A percentile compares a stretch with the other conserved stretches of the same genome.
Conservation (phyloP, 108 stramenopile species). For the Schizochytrium sp. region DNA sequence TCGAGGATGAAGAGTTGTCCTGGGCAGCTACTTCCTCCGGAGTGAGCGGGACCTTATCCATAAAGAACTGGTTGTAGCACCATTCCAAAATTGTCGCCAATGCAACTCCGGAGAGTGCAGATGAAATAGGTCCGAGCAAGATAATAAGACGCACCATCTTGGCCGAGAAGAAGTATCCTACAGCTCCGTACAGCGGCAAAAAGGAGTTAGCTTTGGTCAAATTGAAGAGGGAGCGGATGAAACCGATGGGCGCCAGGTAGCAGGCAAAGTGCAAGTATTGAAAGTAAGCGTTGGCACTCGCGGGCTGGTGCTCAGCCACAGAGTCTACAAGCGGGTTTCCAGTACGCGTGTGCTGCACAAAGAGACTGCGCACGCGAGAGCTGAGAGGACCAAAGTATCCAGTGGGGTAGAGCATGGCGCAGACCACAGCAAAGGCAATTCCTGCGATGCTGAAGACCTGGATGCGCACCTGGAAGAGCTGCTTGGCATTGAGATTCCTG, state of each 20-base stretch:
- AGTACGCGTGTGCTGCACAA: conserved; percentile 90
- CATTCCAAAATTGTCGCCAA: conserved; percentile 84
- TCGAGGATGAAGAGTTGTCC: neutral
- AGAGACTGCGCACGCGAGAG: conserved; percentile 85
- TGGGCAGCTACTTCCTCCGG: neutral
- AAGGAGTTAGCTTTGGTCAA: conserved; percentile 86
- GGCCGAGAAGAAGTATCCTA: conserved; percentile 94
- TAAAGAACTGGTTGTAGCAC: conserved; percentile 72
- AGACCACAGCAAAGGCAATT: conserved; percentile 70
- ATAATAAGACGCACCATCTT: conserved; percentile 98
- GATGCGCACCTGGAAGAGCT: conserved; percentile 80
- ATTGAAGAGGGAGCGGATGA: conserved; percentile 82
- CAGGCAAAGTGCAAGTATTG: conserved; percentile 96
- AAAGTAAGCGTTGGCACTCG: conserved; percentile 90
- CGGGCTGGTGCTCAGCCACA: conserved; percentile 97
- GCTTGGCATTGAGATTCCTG: conserved; percentile 70
- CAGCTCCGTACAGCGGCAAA: conserved; percentile 87
- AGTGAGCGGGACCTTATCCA: neutral
- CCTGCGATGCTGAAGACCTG: conserved; percentile 74
- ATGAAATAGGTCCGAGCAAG: conserved; percentile 90
- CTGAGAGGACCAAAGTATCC: conserved; percentile 93
- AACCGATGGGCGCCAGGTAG: conserved; percentile 89
- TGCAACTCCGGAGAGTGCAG: conserved; percentile 87
- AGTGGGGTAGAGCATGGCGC: conserved; percentile 81
- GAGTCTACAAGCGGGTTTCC: conserved; percentile 91